These are phyloP conservation scores for Anthracocystis panici-leucophaei DNA, from an alignment of 1,284 basidiomycete genomes.

Conservation along the genomic window DNA sequence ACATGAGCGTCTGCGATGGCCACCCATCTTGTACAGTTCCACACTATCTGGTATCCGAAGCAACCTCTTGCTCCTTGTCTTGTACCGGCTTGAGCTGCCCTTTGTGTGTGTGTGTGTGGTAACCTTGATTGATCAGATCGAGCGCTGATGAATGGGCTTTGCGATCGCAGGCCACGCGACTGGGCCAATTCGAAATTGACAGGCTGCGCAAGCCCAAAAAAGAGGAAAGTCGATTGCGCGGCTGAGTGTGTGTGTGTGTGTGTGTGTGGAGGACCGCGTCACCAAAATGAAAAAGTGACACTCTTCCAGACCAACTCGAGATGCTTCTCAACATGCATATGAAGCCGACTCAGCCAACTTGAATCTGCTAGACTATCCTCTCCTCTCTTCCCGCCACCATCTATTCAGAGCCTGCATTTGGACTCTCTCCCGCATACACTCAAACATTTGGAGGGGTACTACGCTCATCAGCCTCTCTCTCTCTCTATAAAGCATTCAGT, in stretches of 20 bases:
- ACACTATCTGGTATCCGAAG: constrained; percentile 9
- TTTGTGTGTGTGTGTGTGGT: background rate
- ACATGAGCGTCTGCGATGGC: constrained; percentile 8
- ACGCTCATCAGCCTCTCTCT: background rate
- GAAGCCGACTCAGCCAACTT: background rate
- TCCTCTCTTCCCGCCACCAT: background rate
- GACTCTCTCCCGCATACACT: background rate
- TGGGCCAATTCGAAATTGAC: background rate
- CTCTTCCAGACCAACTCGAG: background rate
- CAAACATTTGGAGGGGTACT: background rate
- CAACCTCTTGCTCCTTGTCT: background rate
- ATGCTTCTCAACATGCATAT: constrained; percentile 4
- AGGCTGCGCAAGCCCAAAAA: background rate
- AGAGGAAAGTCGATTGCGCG: constrained; percentile 7
- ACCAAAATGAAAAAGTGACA: constrained; percentile 22
- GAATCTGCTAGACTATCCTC: background rate
- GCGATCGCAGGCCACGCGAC: constrained; percentile 3
- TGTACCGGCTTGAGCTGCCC: background rate
- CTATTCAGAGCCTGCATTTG: background rate
- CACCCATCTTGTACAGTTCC: constrained; percentile 11
- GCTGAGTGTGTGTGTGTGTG: background rate
- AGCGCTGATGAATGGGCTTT: background rate
- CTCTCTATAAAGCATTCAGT: too few species aligned
- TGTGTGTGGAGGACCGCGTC: constrained; percentile 17
- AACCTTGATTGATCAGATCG: background rate